A percentile compares a stretch with the other conserved stretches of the same genome.
These are phyloP conservation scores for Talaromyces proteolyticus DNA, from an alignment of 495 filamentous ascomycete species.

Conservation along the genomic window DNA sequence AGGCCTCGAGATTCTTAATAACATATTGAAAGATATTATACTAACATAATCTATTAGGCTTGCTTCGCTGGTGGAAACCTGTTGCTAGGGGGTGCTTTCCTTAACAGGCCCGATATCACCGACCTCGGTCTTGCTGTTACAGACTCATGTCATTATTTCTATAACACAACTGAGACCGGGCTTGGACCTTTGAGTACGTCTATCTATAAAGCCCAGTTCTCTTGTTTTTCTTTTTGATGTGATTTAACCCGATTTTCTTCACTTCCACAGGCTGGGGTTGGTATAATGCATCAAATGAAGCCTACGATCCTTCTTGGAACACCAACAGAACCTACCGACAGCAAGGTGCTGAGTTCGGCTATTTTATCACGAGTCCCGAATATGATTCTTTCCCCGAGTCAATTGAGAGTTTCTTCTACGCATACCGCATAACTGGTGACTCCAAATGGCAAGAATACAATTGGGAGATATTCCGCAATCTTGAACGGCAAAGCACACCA, in stretches of 20 bases:
- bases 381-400: conserved; percentile 34
- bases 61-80: conserved; percentile 78
- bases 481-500: conserved; percentile 50
- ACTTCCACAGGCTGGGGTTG: conserved; percentile 44
- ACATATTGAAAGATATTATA: conserved; percentile 41
- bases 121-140: conserved; percentile 65
- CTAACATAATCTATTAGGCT: conserved; percentile 19
- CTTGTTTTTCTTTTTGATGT: neutral
- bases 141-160: conserved; percentile 62
- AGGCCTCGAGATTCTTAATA: conserved; percentile 27
- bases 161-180: conserved; percentile 49
- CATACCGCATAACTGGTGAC: conserved; percentile 38
- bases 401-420: conserved; percentile 37
- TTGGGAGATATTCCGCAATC: conserved; percentile 41
- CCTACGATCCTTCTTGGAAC: conserved; percentile 46
- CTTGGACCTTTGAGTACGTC: conserved; percentile 57
- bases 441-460: conserved; percentile 35
- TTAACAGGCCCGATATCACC: conserved; percentile 49
- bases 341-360: conserved; percentile 42
- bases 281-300: conserved; percentile 40
- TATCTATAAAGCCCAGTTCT: too few species aligned
- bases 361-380: conserved; percentile 49
- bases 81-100: conserved; percentile 65
- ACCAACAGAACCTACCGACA: conserved; percentile 14
- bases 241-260: neutral